phyloP scores from a whole-genome alignment of 345 rosid species.

The Hypericum androsaemum region DNA sequence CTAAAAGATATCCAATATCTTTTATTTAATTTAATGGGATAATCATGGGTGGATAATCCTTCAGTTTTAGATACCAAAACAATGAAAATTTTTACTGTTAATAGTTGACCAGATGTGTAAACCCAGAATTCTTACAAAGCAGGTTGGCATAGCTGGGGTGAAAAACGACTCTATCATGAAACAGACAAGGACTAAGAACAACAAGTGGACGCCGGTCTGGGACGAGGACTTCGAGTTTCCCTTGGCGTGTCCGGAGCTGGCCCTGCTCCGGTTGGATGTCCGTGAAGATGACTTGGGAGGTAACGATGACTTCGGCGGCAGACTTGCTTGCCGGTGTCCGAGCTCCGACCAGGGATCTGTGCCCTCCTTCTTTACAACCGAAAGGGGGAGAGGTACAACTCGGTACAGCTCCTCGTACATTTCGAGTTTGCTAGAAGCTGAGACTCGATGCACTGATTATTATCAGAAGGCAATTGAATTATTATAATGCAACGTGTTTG shows the following conservation, averaged over 20 bases:
- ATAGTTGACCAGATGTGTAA: no score
- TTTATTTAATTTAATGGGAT: no score
- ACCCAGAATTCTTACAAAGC: neutral
- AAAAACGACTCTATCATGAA: conserved; percentile 21
- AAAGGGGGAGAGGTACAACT: conserved; percentile 16
- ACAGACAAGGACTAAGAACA: conserved; percentile 18
- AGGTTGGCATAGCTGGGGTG: conserved; percentile 51
- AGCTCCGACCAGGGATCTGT: conserved; percentile 34
- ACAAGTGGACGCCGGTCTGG: conserved; percentile 43
- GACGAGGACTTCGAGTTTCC: conserved; percentile 36
- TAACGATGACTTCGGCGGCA: conserved; percentile 50
- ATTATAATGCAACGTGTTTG: no score
- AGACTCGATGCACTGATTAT: no score
- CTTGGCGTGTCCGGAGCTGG: conserved; percentile 40
- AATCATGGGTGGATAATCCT: no score
- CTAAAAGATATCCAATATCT: no score
- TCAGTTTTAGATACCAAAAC: no score
- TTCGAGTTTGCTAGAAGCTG: conserved; percentile 25
- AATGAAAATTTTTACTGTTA: no score
- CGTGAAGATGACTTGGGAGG: conserved; percentile 32
- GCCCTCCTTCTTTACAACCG: conserved; percentile 25
- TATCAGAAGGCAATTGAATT: no score
- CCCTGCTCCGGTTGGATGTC: conserved; percentile 42
- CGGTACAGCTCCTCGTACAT: conserved; percentile 28
- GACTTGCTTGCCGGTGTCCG: conserved; percentile 29